These are phyloP conservation scores for Sinapis alba DNA, from an alignment of 441 rosid genomes.

Conservation along the genomic window DNA sequence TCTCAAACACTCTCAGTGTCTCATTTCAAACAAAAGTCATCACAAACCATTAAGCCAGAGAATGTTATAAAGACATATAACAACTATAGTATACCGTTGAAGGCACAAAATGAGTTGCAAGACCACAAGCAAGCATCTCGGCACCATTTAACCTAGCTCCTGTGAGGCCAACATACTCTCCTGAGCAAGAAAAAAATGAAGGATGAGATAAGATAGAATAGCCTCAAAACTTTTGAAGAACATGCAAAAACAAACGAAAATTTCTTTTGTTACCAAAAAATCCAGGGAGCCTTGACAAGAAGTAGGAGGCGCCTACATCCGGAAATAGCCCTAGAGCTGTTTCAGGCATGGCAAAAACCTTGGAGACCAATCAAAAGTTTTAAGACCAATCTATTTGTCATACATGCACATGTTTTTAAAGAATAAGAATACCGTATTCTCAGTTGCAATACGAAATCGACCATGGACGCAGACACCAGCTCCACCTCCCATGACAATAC, in stretches of 20 bases:
- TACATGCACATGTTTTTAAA: not conserved
- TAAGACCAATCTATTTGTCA: not conserved
- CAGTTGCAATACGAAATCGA: constrained; percentile 78
- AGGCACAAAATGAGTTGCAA: constrained; percentile 86
- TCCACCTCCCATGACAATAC: constrained; percentile 89
- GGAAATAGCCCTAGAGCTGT: constrained; percentile 81
- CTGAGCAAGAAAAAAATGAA: constrained; percentile 42
- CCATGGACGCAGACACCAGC: constrained; percentile 84
- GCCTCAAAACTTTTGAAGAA: not conserved
- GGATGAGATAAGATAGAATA: not conserved
- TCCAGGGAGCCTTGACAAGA: constrained; percentile 90
- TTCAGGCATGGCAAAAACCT: constrained; percentile 95
- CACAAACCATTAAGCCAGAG: too few relatives aligned
- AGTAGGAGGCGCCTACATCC: constrained; percentile 82
- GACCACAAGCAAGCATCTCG: constrained; percentile 82
- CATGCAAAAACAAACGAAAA: not conserved
- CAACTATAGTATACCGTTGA: constrained; percentile 47
- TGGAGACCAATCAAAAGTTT: constrained; percentile 1
- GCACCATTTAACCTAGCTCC: constrained; percentile 81
- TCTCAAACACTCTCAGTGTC: too few relatives aligned
- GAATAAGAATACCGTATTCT: constrained; percentile 63
- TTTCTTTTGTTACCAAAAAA: constrained; percentile 62
- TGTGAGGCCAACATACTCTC: constrained; percentile 82
- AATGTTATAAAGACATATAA: not conserved
- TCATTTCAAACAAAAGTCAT: too few relatives aligned